Evolutionary conservation across 73 alveolate genomes (phyloP).

Genomic region (Breviolum minutum): DNA sequence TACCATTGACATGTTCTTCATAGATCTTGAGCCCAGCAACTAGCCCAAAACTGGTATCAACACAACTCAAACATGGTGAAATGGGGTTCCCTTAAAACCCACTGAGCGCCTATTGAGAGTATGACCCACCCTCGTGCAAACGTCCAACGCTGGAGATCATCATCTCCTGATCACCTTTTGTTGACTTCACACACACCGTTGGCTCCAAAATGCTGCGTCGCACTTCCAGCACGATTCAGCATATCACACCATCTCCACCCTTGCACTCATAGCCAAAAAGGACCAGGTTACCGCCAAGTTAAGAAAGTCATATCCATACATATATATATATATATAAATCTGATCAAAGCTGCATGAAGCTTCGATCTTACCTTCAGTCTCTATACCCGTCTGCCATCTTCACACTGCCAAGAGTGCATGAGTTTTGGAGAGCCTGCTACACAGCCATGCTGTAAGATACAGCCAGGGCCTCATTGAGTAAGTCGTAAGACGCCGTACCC

Average conservation of each 20-base stretch:
- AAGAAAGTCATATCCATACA: too few relatives aligned
- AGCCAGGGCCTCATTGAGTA: not conserved
- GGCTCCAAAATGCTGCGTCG: constrained; percentile 31
- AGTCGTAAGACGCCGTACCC: too few relatives aligned
- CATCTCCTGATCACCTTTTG: too few relatives aligned
- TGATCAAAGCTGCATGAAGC: not conserved
- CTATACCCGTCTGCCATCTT: not conserved
- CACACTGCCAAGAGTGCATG: not conserved
- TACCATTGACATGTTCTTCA: too few relatives aligned
- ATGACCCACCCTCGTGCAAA: too few relatives aligned
- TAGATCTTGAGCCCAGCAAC: too few relatives aligned
- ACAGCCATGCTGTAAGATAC: not conserved
- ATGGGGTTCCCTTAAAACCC: too few relatives aligned
- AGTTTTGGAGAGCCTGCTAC: not conserved
- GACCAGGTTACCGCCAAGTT: not conserved
- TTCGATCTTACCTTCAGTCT: not conserved
- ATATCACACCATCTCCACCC: not conserved
- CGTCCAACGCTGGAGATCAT: too few relatives aligned
- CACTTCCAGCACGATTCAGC: not conserved
- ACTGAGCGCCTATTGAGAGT: too few relatives aligned
- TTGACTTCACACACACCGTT: not conserved
- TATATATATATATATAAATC: too few relatives aligned
- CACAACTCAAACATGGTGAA: too few relatives aligned
- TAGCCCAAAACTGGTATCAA: too few relatives aligned
- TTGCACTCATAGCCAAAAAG: not conserved